Conservation (phyloP, 2,329 filamentous ascomycete species). For the Botrytis elliptica region DNA sequence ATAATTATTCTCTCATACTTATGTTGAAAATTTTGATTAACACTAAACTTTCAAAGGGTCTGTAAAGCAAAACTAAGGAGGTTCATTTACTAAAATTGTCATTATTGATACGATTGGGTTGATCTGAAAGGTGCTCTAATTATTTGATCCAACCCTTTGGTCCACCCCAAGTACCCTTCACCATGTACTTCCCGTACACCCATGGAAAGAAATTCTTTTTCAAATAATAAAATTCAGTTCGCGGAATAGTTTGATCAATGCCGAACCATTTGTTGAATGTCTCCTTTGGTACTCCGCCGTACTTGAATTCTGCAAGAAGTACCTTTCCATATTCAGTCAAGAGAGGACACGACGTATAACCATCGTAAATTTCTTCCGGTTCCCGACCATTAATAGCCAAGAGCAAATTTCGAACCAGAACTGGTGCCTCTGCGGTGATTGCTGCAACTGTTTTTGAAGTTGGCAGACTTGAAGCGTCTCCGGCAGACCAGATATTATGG, state of each 20-base stretch:
- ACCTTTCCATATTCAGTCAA: slow-evolving; percentile 60
- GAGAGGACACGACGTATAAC: slow-evolving; percentile 56
- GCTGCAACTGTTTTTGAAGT: slow-evolving; percentile 58
- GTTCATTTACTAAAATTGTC: background rate
- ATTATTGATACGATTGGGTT: background rate
- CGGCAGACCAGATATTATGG: slow-evolving; percentile 57
- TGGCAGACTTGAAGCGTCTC: slow-evolving; percentile 58
- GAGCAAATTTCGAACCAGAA: slow-evolving; percentile 51
- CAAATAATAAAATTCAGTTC: slow-evolving; percentile 58
- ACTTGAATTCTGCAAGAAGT: slow-evolving; percentile 64
- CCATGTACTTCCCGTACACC: slow-evolving; percentile 60
- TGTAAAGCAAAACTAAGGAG: background rate
- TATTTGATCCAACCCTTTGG: slow-evolving; percentile 48
- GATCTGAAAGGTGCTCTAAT: background rate
- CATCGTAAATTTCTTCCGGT: slow-evolving; percentile 49
- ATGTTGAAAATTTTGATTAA: background rate
- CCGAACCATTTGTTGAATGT: slow-evolving; percentile 56
- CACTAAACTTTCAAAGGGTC: background rate
- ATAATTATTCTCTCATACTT: background rate
- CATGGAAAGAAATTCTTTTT: slow-evolving; percentile 69
- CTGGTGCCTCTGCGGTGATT: slow-evolving; percentile 51
- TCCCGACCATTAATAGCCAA: slow-evolving; percentile 47
- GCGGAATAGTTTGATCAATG: slow-evolving; percentile 56
- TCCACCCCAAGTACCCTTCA: slow-evolving; percentile 62
- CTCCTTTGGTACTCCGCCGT: slow-evolving; percentile 61